Conservation (phyloP, 257 asterid species). For the Mentha longifolia region DNA sequence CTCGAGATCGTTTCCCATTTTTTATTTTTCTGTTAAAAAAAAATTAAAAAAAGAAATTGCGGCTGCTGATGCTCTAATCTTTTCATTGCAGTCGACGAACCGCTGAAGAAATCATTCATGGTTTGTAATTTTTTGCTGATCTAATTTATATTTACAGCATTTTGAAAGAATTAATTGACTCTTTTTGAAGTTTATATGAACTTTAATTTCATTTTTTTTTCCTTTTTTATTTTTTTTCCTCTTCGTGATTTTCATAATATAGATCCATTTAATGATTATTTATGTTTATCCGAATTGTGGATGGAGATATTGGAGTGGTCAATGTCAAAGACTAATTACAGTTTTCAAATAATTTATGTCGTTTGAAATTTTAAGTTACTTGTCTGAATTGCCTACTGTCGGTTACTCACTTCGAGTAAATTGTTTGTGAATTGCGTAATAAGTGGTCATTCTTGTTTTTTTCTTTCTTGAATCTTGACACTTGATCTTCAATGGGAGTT, state of each 20-base stretch:
- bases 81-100: constrained; percentile 68
- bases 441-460: not conserved
- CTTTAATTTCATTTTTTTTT: not conserved
- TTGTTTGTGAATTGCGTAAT: not conserved
- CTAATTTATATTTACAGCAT: constrained; percentile 9
- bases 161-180: not conserved
- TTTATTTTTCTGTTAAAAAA: not conserved
- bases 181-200: not conserved
- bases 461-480: not conserved
- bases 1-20: not conserved
- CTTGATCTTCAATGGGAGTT: not conserved
- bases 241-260: not conserved
- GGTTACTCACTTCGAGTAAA: not conserved
- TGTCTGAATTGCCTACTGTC: not conserved
- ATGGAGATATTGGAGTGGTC: constrained; percentile 13
- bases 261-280: too few species aligned
- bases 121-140: constrained; percentile 46
- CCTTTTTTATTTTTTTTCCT: too few species aligned
- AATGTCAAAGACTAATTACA: constrained; percentile 6
- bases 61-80: constrained; percentile 36
- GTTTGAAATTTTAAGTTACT: not conserved
- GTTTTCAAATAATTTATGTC: not conserved
- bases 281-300: not conserved
- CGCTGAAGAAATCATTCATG: constrained; percentile 65
- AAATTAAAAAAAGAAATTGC: not conserved